Evolutionary conservation across 2,329 filamentous ascomycete species (phyloP), one percentile per base, ranked within the genome.

Genomic region (Microdochium trichocladiopsis): DNA sequence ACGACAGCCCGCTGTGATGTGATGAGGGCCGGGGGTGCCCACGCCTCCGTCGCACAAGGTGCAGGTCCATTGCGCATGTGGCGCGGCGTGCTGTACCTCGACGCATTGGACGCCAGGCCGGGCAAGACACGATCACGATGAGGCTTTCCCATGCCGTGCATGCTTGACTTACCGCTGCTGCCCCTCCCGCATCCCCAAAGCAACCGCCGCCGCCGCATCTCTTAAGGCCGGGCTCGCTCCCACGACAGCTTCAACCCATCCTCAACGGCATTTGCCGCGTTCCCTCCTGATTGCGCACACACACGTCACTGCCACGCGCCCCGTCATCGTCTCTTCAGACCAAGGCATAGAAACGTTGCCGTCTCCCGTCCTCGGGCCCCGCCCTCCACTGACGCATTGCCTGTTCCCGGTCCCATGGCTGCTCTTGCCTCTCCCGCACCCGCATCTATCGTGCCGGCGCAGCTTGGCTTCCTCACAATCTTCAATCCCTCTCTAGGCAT

Each of bases 401-500:
- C 47, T 18, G 12, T n/a, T 4, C 14, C 24, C 23, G 10, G 47
- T 41, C 48, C 18, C 10, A 63, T 64, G 61, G 52, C 58, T 23
- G 53, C 53, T 4, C 49, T 58, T 22, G 51, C 53, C 47, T 60
- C 59, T 23, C 56, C 60, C 4, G 55, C 54, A 52, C 60, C 57
- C 5, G 57, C 50, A 48, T 56, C 61, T 25, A 66, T 88, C 57
- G 74, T 85, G 31, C 92, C 94, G 45, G 93, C 93, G 33, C 89
- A 89, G 65, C 82, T 97, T 25, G 88, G 89, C 61, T 97, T 94
- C 68, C 80, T 99, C 47, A 85, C 93, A 66, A 95, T 99, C 67
- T 99, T 95, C 77, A 97, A 95, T 68, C 94, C 95, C 31, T 83
- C 86, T 36, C 79, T 67, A 10, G 72, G 73, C 36, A 63, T 67